Base-by-base conservation (phyloP, 2,329 filamentous ascomycete genomes). In the Mycosphaerelloides madeirae region DNA sequence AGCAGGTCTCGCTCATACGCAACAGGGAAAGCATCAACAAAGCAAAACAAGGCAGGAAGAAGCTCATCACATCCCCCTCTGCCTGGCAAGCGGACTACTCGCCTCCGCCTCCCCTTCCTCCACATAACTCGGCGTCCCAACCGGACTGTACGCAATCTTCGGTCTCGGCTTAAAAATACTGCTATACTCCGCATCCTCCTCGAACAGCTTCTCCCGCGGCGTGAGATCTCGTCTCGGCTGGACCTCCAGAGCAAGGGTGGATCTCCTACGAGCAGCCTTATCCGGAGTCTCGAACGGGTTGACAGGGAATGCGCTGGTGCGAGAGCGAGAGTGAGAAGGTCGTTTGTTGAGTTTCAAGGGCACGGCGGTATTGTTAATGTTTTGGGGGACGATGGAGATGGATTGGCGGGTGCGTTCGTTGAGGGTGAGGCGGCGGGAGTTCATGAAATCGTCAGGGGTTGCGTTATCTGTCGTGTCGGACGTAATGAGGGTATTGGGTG, bases 121-220 rank as follows among this genome's bases (percentile, higher is more conserved):
- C 11, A 13, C 34, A 22, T 22, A 37, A 19, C 20, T 22, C 15
- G 56, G 53, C 39, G 53, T 57, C 37, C 50, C 33, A 6, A 54
- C 63, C 1, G 89, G 88, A 63, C 88, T 95, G 9, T 79, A 79
- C 52, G 83, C 83, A 54, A 96, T 80, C 65, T 82, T 85, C 0
- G 90, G 90, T 53, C 90, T 70, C 52, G 86, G 90, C 67, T 83
- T 87, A 64, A 96, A 96, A 1, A 95, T 83, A 19, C 83, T 84
- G 47, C 85, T 84, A 64, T 88, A 85, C 48, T 94, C 87, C 3
- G 77, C 74, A 53, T 87, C 82, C 43, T 83, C 76, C 13, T 75
- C 75, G 20, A 95, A 81, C 31, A 95, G 68, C 52, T 83, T 78
- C 59, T 91, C 84, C 0, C 77, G 74, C 7, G 85, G 74, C 1